phyloP scores from a whole-genome alignment of 2,329 filamentous ascomycete genomes.

The Aureobasidium sp. region DNA sequence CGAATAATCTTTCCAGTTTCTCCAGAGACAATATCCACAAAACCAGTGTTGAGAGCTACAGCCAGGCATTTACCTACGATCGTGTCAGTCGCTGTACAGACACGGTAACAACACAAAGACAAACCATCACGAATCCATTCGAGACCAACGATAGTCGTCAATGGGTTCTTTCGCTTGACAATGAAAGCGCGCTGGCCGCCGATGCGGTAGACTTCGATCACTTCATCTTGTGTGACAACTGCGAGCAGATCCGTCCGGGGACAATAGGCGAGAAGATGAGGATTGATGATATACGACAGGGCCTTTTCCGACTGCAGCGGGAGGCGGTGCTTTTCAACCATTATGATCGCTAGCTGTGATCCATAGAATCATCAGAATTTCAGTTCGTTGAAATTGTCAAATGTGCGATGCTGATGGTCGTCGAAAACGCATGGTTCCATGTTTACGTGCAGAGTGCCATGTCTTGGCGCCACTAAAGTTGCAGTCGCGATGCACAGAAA shows the following conservation, averaged over 20 bases:
- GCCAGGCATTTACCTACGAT: conserved; percentile 44
- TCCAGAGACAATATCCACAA: conserved; percentile 65
- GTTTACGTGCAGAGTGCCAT: conserved; percentile 1
- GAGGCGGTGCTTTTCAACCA: background rate
- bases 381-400: background rate
- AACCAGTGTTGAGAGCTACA: conserved; percentile 74
- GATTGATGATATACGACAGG: conserved; percentile 48
- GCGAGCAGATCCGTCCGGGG: conserved; percentile 79
- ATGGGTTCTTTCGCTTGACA: conserved; percentile 33
- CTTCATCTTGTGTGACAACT: conserved; percentile 58
- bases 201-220: conserved; percentile 68
- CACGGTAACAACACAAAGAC: background rate
- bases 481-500: background rate
- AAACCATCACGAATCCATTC: conserved; percentile 41
- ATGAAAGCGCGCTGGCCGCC: conserved; percentile 64
- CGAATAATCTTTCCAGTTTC: conserved; percentile 78
- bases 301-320: conserved; percentile 44
- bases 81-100: background rate
- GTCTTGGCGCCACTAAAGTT: background rate
- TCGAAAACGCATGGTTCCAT: background rate
- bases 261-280: conserved; percentile 62
- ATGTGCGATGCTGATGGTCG: background rate
- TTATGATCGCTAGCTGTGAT: background rate
- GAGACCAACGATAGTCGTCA: conserved; percentile 29
- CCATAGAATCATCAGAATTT: background rate